phyloP scores from a whole-genome alignment of 2,329 filamentous ascomycete species.

The Aureobasidium namibiae region DNA sequence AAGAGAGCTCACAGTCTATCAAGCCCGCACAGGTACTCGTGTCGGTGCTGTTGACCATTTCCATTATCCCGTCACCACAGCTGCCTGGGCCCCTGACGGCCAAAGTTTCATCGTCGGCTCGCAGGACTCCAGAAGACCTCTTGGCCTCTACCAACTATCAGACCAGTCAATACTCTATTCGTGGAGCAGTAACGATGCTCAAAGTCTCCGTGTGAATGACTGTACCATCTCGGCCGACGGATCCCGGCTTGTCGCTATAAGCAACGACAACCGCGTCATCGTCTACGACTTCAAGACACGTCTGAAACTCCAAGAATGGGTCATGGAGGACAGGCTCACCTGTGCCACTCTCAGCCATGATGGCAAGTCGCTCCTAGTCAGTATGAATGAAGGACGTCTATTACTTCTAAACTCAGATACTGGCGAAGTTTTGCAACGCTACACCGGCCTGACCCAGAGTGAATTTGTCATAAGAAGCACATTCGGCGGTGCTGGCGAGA shows the following conservation, averaged over 20 bases:
- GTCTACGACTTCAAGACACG: conserved; percentile 74
- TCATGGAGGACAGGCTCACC: conserved; percentile 61
- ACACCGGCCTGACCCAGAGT: conserved; percentile 65
- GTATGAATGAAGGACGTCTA: conserved; percentile 68
- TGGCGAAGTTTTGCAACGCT: conserved; percentile 60
- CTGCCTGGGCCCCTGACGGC: conserved; percentile 79
- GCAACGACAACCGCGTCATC: conserved; percentile 60
- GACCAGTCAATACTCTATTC: conserved; percentile 10
- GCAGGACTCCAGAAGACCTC: conserved; percentile 56
- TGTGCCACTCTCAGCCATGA: conserved; percentile 76
- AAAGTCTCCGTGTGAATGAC: conserved; percentile 59
- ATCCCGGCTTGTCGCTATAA: conserved; percentile 68
- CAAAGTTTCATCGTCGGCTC: conserved; percentile 71
- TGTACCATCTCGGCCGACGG: conserved; percentile 77
- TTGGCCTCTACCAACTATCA: conserved; percentile 46
- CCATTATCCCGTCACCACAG: conserved; percentile 77
- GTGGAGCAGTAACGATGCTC: conserved; percentile 8
- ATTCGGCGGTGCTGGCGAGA: conserved; percentile 86
- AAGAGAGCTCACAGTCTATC: conserved; percentile 28
- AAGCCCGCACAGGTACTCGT: conserved; percentile 45
- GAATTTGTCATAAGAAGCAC: conserved; percentile 71
- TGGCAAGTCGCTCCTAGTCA: conserved; percentile 73
- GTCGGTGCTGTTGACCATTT: conserved; percentile 61
- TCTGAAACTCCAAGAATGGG: conserved; percentile 66
- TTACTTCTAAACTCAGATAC: conserved; percentile 70